Evolutionary conservation across 139 green algal genomes (phyloP), one percentile per base, ranked within the genome.

Genomic region (Monoraphidium neglectum): DNA sequence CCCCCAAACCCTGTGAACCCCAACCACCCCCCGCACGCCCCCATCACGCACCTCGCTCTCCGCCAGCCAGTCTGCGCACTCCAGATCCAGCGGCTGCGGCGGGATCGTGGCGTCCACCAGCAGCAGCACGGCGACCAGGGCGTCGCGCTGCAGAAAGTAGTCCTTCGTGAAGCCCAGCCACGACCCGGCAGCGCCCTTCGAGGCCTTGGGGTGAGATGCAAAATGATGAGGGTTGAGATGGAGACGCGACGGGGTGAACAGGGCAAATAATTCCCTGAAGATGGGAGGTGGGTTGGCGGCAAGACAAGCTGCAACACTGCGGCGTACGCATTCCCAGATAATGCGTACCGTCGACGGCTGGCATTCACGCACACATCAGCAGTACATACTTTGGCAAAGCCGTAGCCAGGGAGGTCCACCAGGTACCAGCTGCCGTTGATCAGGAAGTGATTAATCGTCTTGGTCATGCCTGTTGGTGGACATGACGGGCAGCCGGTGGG

Each of bases 391-490:
- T 32, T 56, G 60, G n/a, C n/a, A n/a, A n/a, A 95, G 91, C 94
- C 94, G 68, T 98, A 98, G 12, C 94, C 95, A 8, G 95, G 95
- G 21, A 98, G 79, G 68, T 98, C 94, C 21, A 98, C 94, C 28
- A 98, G 73, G 74, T 95, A 97, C 95, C 95, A 98, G 26, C 35
- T 68, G 46, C 81, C 77, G 82, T 98, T 98, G 68, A 98, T 97
- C 2, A 98, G 70, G 67, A 97, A 98, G 73, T 98, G 95, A 81
- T 98, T 98, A 73, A 98, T 98, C 47, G 88, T 88, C 67, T 87
- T 87, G 35, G 95, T 98, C 84, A 97, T 98, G 72, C 94, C 94
- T 97, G 84, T 13, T 13, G 56, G 26, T 57, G 49, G 15, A 57
- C 15, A 15, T 18, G 26, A 13, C 56, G 36, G 35, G 51, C 10